These are phyloP conservation scores for Exophiala sp. DNA, from an alignment of 2,329 filamentous ascomycete species.

Conservation along the genomic window DNA sequence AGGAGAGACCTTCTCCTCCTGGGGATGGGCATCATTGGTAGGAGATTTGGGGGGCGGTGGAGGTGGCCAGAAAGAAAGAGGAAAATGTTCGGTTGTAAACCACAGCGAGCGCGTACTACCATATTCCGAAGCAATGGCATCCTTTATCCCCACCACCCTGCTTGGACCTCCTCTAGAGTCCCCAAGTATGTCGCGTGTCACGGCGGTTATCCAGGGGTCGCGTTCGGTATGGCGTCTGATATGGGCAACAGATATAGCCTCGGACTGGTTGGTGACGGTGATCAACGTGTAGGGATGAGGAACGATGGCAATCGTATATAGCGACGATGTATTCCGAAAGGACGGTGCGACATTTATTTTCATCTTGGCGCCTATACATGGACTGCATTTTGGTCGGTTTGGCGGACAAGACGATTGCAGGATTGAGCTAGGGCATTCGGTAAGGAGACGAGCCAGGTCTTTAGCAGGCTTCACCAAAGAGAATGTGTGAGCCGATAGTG, in stretches of 20 bases:
- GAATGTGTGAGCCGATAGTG: conserved; percentile 70
- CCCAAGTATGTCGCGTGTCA: conserved; percentile 68
- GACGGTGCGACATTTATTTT: conserved; percentile 63
- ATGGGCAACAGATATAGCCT: conserved; percentile 60
- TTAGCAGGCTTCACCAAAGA: conserved; percentile 67
- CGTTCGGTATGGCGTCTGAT: conserved; percentile 67
- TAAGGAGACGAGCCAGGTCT: conserved; percentile 70
- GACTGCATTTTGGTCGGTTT: conserved; percentile 69
- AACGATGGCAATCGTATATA: conserved; percentile 81
- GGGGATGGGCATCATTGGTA: conserved; percentile 26
- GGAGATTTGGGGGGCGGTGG: conserved; percentile 30
- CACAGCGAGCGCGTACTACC: conserved; percentile 67
- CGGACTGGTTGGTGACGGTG: conserved; percentile 60
- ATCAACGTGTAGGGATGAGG: conserved; percentile 87
- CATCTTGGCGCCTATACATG: conserved; percentile 66
- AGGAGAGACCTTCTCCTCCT: conserved; percentile 24
- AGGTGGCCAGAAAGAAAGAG: conserved; percentile 31
- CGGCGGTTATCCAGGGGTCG: conserved; percentile 71
- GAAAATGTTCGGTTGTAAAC: conserved; percentile 68
- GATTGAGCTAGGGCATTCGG: conserved; percentile 70
- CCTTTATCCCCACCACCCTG: conserved; percentile 73
- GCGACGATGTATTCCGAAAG: conserved; percentile 67
- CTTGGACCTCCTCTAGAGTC: conserved; percentile 59
- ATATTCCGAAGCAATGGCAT: conserved; percentile 68
- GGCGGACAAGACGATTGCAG: conserved; percentile 78